Evolutionary conservation across 2,329 filamentous ascomycete species (phyloP), one percentile per base, ranked within the genome.

Genomic region (Pseudogymnoascus sp.): DNA sequence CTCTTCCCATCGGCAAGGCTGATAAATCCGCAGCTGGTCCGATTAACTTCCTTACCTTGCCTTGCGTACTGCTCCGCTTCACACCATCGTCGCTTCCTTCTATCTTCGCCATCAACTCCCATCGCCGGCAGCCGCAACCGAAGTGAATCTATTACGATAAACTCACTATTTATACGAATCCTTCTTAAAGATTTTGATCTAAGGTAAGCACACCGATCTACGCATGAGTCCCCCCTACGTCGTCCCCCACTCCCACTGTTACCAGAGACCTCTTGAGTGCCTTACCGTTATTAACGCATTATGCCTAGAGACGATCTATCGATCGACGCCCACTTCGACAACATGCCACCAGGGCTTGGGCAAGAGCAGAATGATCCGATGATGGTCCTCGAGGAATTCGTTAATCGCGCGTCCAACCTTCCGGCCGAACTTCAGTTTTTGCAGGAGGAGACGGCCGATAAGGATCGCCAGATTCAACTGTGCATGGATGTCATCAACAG

Each of bases 381-480:
- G 63, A 80, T 88, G 67, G 86, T 92, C 71, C 83, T 93, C 69
- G 89, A 93, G 74, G 88, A 92, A 74, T 93, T 89, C 80, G 85
- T 88, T 72, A 85, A 87, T 73, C 81, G 79, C 76, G 88, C 89
- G 19, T 86, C 89, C 70, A 95, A 95, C 71, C 81, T 93, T 29
- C 90, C 90, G 66, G 88, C 90, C 67, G 90, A 95, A 76, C 86
- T 95, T 65, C 86, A 87, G 19, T 92, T 93, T 77, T 82, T 93
- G 66, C 88, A 93, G 71, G 90, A 93, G 72, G 90, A 95, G 76
- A 90, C 93, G 67, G 81, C 86, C 71, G 87, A 90, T 73, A 93
- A 93, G 74, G 90, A 96, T 73, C 82, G 84, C 60, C 81, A 86
- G 67, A 88, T 90, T 68, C 80, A 84, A 71, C 86, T 90, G 59